Conservation (phyloP, 768 basidiomycete genomes). For the Boletus subcaerulescens region DNA sequence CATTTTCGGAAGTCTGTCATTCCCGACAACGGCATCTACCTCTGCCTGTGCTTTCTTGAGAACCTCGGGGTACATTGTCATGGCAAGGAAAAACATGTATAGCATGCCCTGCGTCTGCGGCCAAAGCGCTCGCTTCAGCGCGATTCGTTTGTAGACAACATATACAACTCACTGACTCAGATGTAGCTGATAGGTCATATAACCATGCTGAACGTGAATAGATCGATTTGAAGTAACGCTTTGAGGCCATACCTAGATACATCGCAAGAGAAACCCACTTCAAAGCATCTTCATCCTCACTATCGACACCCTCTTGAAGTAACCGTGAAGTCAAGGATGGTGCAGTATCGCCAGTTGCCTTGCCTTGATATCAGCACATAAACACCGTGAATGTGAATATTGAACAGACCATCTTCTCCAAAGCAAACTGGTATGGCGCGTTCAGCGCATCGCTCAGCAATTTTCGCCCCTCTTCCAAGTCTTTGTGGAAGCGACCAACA, state of each 20-base stretch:
- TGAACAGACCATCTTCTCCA: conserved; percentile 12
- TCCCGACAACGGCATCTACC: conserved; percentile 7
- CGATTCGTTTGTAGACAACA: conserved; percentile 8
- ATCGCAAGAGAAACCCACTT: conserved; percentile 11
- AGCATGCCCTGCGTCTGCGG: conserved; percentile 14
- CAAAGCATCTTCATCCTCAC: conserved; percentile 4
- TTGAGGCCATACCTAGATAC: conserved; percentile 6
- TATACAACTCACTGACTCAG: conserved; percentile 17
- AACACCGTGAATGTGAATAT: background rate
- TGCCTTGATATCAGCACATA: background rate
- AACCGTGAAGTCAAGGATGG: conserved; percentile 8
- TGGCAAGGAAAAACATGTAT: conserved; percentile 18
- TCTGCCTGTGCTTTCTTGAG: conserved; percentile 9
- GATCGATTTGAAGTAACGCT: background rate
- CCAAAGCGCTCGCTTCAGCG: background rate
- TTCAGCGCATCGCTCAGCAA: background rate
- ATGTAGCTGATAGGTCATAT: conserved; percentile 21
- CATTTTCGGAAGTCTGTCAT: conserved; percentile 7
- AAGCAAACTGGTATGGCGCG: conserved; percentile 1
- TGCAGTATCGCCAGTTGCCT: background rate
- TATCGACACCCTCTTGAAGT: background rate
- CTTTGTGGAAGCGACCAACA: conserved; percentile 9
- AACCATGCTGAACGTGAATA: background rate
- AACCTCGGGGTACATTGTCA: conserved; percentile 8
- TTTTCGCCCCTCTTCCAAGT: background rate